Conservation (phyloP, 108 stramenopile genomes). For the Schizochytrium sp. region DNA sequence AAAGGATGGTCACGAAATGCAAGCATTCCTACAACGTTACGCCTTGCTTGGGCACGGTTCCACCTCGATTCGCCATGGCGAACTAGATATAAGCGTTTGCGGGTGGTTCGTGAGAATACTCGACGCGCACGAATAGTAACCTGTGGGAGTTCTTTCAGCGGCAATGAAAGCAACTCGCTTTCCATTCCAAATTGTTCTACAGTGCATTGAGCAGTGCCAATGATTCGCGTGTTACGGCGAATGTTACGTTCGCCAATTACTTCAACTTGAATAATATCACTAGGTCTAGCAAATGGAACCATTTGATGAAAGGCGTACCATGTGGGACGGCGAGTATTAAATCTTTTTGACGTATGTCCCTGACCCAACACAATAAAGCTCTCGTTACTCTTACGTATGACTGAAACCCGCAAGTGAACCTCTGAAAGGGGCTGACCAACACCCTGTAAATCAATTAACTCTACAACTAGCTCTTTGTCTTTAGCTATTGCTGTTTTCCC, state of each 20-base stretch:
- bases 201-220: slow-evolving; percentile 1
- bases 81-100: slow-evolving; percentile 7
- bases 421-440: slow-evolving; percentile 19
- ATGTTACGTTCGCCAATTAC: not conserved
- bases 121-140: not conserved
- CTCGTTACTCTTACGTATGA: slow-evolving; percentile 3
- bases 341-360: not conserved
- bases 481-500: not conserved
- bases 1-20: slow-evolving; percentile 43
- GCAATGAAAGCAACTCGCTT: not conserved
- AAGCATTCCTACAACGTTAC: slow-evolving; percentile 44
- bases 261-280: slow-evolving; percentile 41
- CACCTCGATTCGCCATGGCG: slow-evolving; percentile 52
- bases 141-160: not conserved
- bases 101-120: not conserved
- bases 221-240: not conserved
- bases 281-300: not conserved
- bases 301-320: slow-evolving; percentile 17
- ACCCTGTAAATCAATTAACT: not conserved
- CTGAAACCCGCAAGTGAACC: slow-evolving; percentile 10
- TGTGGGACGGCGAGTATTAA: not conserved
- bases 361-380: slow-evolving; percentile 33
- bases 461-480: slow-evolving; percentile 34
- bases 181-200: not conserved
- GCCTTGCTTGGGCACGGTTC: slow-evolving; percentile 41